Base-by-base conservation (phyloP, 164 flowering plant genomes). In the Magnolia changhungtana region DNA sequence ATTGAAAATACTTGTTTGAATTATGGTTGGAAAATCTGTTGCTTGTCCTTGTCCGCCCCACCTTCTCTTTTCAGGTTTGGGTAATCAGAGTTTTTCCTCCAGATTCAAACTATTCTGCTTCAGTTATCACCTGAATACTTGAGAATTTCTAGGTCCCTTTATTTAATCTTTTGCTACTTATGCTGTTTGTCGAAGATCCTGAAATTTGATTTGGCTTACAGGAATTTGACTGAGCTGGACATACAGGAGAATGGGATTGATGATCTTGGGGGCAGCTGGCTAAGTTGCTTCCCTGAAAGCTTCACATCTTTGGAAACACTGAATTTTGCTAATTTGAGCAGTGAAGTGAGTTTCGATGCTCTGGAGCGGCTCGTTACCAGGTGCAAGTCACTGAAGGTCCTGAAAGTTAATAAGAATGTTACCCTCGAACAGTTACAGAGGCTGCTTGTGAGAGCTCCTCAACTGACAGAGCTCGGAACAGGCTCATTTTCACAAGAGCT, bases 281-380 rank as follows among this genome's bases (percentile, higher is more conserved):
- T 94, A 65, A 87, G 90, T 80, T 89, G 89, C 82, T 92, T 94
- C 77, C 95, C 94, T 24, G 94, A 94, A 19, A 87, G 67, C 73
- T 90, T 85, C 82, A 82, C 92, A 31, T 91, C 93, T 51, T 70
- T 94, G 81, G 94, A 85, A 76, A 73, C 84, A n/a, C 82, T 94
- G 29, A 92, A 90, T 78, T 89, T 94, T 83, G 87, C 96, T 45
- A 79, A 76, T 71, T 64, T 81, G 59, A 79, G 73, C 71, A 81
- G 78, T 63, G 84, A 90, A 50, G 90, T 90, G 31, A 87, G 75
- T 74, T 87, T 88, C 71, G 88, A 85, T 59, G 88, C 90, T 31
- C 85, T 94, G 23, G 95, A 89, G 83, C 87, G 83, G 74, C 92
- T 93, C 58, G 90, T 90, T 0, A 69, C 78, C 45, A 82, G 95